Base-by-base conservation (phyloP, 495 filamentous ascomycete species). In the Usnea hakonensis region DNA sequence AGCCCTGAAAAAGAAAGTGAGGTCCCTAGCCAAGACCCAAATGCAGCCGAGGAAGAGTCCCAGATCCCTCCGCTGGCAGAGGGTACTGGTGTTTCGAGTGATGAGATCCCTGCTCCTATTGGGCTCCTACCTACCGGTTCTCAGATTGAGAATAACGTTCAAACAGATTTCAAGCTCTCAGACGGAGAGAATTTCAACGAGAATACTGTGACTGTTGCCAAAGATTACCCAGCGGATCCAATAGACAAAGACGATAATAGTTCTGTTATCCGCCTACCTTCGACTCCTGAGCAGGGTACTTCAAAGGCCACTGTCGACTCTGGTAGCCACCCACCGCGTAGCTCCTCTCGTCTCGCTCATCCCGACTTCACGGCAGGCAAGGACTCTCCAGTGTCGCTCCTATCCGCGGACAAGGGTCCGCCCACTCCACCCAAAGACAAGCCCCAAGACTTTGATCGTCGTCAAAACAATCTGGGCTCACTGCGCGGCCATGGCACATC, bases 1-100 rank as follows among this genome's bases (percentile, higher is more conserved):
- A 28, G 32, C 7, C 26, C 16, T 5, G 54, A 57, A 21, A 40
- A 61, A 28, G 19, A 8, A 5, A 23, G 3, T 8, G 30, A 33
- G 21, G 5, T 26, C 5, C 19, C 21, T 41, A 35, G 36, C 26
- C 37, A 16, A 55, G 50, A 33, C 23, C 7, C 30, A 57, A 38
- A n/a, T 40, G 19, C 7, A 28, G 30, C 32, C n/a, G 53, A 33
- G 28, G 57, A 57, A 33, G 61, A 54, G 21, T 57, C 41, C n/a
- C 64, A 57, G 65, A 67, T 67, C 26, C 60, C 57, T 40, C 61
- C 61, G 13, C 14, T 67, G 6, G 44, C 38, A 53, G 58, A 63
- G 32, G 48, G 55, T 7, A 23, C 23, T 14, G 53, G 59, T 17
- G 11, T 16, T 28, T 26, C 37, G 35, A 32, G 28, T 44, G 37